Base-by-base conservation (phyloP, 352 stramenopile genomes). In the Globisporangium ultimum region DNA sequence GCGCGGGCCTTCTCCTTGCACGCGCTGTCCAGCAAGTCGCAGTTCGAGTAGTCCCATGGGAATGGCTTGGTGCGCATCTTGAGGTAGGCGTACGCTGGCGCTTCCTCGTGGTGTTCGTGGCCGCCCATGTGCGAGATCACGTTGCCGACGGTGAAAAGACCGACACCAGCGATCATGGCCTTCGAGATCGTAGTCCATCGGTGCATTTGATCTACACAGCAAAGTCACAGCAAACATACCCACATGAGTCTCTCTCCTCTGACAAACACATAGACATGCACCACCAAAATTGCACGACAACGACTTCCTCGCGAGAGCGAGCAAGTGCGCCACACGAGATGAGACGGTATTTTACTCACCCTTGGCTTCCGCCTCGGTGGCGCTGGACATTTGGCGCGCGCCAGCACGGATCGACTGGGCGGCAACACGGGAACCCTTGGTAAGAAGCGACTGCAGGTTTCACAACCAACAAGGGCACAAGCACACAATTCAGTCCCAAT, bases 1-100 rank as follows among this genome's bases (percentile, higher is more conserved):
- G 72, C 82, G 45, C 70, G 70, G 47, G 78, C 80, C 46, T 79
- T 71, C 48, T 74, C 72, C 58, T 87, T 87, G 78, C 85, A 95
- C 63, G 89, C 62, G 20, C 32, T 61, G 74, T 95, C 85, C 53
- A 95, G 60, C 42, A 90, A 67, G 78, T 95, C 84, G 72, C 85
- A 95, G 74, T 82, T 58, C 58, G 85, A 79, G 58, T 85, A 83
- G 40, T 84, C 60, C 85, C 85, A 95, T 61, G 85, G 85, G 72
- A 85, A 95, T 22, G 85, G 85, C 74, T 95, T 95, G 68, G 71
- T 95, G 71, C 85, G 85, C 56, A 95, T 76, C 74, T 91, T 95
- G 66, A 93, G 82, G 80, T 95, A 91, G 41, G 83, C 70, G 71
- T 78, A 95, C 50, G 72, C 74, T 4, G 79, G 78, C 24, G 60